phyloP scores from a whole-genome alignment of 768 basidiomycete genomes.

The Inosperma sp. region DNA sequence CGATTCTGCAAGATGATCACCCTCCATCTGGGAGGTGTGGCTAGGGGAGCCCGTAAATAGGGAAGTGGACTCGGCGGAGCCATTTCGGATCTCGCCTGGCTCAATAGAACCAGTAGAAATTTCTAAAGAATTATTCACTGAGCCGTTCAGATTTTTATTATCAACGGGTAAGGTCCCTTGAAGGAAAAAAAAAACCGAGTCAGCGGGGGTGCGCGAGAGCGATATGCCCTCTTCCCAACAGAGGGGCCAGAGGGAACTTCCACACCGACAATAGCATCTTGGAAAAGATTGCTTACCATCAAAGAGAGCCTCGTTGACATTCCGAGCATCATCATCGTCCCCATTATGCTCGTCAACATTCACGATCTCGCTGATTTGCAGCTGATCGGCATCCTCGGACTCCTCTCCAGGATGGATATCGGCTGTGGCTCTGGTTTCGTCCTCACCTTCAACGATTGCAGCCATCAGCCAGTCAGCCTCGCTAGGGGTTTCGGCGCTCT shows the following conservation, averaged over 20 bases:
- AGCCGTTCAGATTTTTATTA: slow-evolving; percentile 39
- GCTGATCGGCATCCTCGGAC: slow-evolving; percentile 42
- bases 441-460: slow-evolving; percentile 72
- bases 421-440: slow-evolving; percentile 44
- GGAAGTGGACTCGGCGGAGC: slow-evolving; percentile 10
- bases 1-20: slow-evolving; percentile 3
- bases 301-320: slow-evolving; percentile 27
- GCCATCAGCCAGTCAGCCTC: slow-evolving; percentile 90
- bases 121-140: slow-evolving; percentile 21
- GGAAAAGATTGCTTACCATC: slow-evolving; percentile 51
- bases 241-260: slow-evolving; percentile 37
- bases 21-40: slow-evolving; percentile 11
- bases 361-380: slow-evolving; percentile 40
- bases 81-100: slow-evolving; percentile 11
- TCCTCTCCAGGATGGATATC: slow-evolving; percentile 40
- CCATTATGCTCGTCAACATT: slow-evolving; percentile 35
- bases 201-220: slow-evolving; percentile 54
- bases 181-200: slow-evolving; percentile 49
- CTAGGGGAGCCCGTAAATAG: slow-evolving; percentile 12
- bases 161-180: slow-evolving; percentile 44
- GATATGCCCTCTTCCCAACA: slow-evolving; percentile 38
- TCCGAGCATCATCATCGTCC: slow-evolving; percentile 31
- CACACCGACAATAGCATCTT: slow-evolving; percentile 38
- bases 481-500: slow-evolving; percentile 69
- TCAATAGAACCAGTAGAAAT: slow-evolving; percentile 14